Base-by-base conservation (phyloP, 108 stramenopile genomes). In the Cyclotella choctawhatcheeana region DNA sequence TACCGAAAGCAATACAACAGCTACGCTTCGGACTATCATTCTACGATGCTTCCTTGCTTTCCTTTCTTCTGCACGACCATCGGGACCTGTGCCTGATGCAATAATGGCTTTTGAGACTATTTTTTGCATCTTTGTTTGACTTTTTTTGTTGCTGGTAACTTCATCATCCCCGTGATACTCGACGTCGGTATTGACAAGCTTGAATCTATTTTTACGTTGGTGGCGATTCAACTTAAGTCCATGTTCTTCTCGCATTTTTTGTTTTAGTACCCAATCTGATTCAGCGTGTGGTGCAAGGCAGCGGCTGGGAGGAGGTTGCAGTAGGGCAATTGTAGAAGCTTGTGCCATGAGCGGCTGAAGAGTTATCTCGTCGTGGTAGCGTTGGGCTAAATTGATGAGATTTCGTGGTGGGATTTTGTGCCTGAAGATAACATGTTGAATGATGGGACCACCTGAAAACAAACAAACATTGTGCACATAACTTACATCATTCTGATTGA, bases 321-420 rank as follows among this genome's bases (percentile, higher is more conserved):
- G 64, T 12, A 89, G 71, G 10, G 74, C 73, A 70, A 91, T 91
- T 40, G 67, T 55, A 2, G 84, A 76, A 3, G 82, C 62, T 24
- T 73, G 31, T 34, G 73, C 79, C 58, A 83, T 64, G 0, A 76
- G 73, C 3, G 78, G 83, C 20, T 51, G 58, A 25, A 84, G 52
- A 59, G 76, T 79, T 31, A 73, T 66, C 16, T 55, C 44, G 0
- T 50, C 58, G 67, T 86, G 89, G 54, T 92, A 92, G 2, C 79
- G 65, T 45, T 61, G 60, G 0, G 93, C 86, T n/a, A 91, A 61
- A 16, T 55, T 68, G n/a, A 87, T 50, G 3, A 95, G 62, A 40
- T 82, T 86, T 10, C 81, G 74, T 18, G 93, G 93, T 25, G 93
- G 93, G 61, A 92, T 83, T 31, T 84, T 85, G 40, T 83, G 82